These are phyloP conservation scores for Cornus kousa DNA, from an alignment of 148 eudicot genomes.

Conservation along the genomic window DNA sequence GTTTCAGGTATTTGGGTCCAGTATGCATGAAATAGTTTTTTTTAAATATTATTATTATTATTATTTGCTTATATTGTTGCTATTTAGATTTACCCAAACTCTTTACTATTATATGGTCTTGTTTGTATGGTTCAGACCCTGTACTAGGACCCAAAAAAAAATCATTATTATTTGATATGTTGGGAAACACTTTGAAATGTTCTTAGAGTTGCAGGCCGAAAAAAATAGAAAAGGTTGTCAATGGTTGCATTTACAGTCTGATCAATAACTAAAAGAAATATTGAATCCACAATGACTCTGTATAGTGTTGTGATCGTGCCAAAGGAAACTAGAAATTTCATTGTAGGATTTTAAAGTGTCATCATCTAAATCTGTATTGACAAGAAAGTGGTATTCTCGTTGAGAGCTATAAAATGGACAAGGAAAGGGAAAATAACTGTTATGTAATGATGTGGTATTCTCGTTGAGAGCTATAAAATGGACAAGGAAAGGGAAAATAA, in stretches of 20 bases:
- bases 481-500: neutral
- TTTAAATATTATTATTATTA: neutral
- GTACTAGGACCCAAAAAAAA: neutral
- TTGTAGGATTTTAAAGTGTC: neutral
- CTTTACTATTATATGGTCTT: neutral
- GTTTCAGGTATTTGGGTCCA: constrained; percentile 64
- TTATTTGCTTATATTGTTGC: neutral
- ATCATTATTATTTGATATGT: neutral
- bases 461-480: too few species aligned
- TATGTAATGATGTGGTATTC: neutral
- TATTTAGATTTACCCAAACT: neutral
- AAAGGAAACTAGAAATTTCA: neutral
- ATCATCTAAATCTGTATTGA: neutral
- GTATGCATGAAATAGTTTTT: neutral
- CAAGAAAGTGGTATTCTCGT: neutral
- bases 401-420: neutral
- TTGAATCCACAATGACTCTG: neutral
- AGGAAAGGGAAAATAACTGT: neutral
- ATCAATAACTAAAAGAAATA: neutral
- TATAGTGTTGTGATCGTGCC: neutral
- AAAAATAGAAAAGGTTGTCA: neutral
- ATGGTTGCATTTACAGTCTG: neutral
- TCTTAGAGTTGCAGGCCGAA: neutral
- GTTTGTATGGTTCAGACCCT: neutral
- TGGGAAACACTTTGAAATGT: neutral